Percentiles rank a stretch among this genome's conserved stretches.
These are phyloP conservation scores for Neurospora tetrasperma DNA, from an alignment of 495 filamentous ascomycete species.

Conservation along the genomic window DNA sequence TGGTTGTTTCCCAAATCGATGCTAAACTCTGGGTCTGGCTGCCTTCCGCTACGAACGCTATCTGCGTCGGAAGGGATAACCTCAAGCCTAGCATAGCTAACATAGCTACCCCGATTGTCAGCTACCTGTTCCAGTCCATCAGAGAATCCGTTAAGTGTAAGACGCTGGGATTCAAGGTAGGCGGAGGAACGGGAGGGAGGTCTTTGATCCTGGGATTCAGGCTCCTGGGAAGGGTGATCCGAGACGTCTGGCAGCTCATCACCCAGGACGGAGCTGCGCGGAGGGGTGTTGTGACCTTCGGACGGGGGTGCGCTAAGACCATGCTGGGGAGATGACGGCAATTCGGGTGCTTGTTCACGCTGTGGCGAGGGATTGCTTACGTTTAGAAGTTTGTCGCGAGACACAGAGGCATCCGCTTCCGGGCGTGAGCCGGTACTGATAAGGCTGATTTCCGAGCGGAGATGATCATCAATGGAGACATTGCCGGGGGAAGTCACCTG, in stretches of 20 bases:
- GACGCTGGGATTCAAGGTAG: constrained; percentile 16
- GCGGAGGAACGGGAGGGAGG: not conserved
- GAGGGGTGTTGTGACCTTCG: not conserved
- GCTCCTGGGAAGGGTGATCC: not conserved
- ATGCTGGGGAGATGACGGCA: not conserved
- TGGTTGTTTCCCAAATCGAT: constrained; percentile 17
- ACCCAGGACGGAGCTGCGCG: not conserved
- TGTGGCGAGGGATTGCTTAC: constrained; percentile 23
- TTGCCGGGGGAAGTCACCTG: constrained; percentile 1
- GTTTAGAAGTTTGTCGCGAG: constrained; percentile 1
- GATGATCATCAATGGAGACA: constrained; percentile 14
- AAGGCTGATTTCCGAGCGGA: constrained; percentile 15
- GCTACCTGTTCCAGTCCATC: constrained; percentile 9
- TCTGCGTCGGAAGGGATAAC: constrained; percentile 20
- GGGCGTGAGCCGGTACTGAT: constrained; percentile 18
- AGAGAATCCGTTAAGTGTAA: constrained; percentile 18
- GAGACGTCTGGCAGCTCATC: not conserved
- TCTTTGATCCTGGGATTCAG: not conserved
- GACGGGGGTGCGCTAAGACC: not conserved
- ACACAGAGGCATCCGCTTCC: constrained; percentile 13
- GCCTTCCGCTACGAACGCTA: constrained; percentile 30
- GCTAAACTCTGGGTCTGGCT: constrained; percentile 26
- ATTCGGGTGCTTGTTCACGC: constrained; percentile 14
- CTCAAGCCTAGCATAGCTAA: constrained; percentile 9
- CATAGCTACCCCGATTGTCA: not conserved